phyloP scores from a whole-genome alignment of 805 yeast genomes.

The Suhomyces pyralidae region DNA sequence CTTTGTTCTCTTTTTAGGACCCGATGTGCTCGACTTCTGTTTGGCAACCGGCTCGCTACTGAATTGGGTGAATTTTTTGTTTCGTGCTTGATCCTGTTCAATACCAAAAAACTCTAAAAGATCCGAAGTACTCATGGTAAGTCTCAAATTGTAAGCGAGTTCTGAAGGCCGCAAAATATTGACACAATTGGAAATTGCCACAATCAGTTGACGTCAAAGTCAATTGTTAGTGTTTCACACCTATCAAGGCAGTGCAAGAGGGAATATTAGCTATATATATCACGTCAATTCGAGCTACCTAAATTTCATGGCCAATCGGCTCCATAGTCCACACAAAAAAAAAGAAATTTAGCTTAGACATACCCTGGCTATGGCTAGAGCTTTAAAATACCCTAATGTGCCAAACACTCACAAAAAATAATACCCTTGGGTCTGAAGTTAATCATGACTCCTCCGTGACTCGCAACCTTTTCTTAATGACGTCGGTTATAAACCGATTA shows the following conservation, averaged over 20 bases:
- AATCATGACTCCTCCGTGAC: neutral
- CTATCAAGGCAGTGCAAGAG: neutral
- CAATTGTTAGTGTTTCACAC: neutral
- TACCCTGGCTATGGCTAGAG: neutral
- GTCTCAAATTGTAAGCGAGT: neutral
- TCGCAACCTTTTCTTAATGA: neutral
- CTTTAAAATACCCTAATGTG: neutral
- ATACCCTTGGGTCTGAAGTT: neutral
- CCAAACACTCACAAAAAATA: neutral
- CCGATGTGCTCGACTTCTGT: neutral
- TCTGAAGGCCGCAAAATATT: neutral
- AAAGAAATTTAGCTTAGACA: neutral
- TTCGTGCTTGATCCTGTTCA: neutral
- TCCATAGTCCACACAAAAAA: neutral
- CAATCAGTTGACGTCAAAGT: neutral
- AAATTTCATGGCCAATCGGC: neutral
- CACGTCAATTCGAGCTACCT: neutral
- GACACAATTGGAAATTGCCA: neutral
- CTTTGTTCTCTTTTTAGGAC: slow-evolving; percentile 12
- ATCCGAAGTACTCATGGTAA: neutral
- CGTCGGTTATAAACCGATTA: neutral
- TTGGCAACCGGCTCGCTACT: neutral
- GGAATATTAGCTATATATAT: neutral
- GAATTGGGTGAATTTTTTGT: neutral
- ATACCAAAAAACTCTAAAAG: neutral